These are phyloP conservation scores for Gossypium schwendimanii DNA, from an alignment of 441 rosid species.

Conservation along the genomic window DNA sequence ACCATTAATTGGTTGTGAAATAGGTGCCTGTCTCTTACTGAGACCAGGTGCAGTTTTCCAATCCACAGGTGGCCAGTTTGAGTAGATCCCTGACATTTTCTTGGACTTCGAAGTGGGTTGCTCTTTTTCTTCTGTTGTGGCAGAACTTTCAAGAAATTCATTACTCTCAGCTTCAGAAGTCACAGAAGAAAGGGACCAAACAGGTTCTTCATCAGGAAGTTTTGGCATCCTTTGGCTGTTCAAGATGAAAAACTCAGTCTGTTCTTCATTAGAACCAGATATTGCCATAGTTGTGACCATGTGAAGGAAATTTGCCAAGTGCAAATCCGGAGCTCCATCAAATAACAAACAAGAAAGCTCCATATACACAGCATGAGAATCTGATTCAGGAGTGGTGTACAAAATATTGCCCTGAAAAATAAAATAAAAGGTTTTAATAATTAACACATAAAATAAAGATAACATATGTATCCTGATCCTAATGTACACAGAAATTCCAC, in stretches of 20 bases:
- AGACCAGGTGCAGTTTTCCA: constrained; percentile 63
- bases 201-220: constrained; percentile 59
- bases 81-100: constrained; percentile 35
- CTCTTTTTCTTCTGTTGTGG: constrained; percentile 19
- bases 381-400: constrained; percentile 51
- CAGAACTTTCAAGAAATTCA: constrained; percentile 12
- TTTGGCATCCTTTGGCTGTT: constrained; percentile 68
- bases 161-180: constrained; percentile 13
- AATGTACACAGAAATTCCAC: background rate
- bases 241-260: constrained; percentile 58
- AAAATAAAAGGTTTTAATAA: constrained; percentile 2
- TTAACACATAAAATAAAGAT: background rate
- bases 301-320: constrained; percentile 85
- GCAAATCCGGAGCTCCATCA: constrained; percentile 61
- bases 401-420: constrained; percentile 60
- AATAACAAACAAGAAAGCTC: constrained; percentile 78
- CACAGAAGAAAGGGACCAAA: constrained; percentile 50
- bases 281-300: constrained; percentile 71
- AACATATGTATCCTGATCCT: background rate
- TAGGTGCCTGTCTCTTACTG: constrained; percentile 26
- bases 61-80: constrained; percentile 66
- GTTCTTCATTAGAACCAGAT: constrained; percentile 66
- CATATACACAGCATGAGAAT: constrained; percentile 69
- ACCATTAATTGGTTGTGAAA: constrained; percentile 20
- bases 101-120: constrained; percentile 28